Evolutionary conservation across 2,329 filamentous ascomycete genomes (phyloP).

Genomic region (Berkeleyomyces basicola): DNA sequence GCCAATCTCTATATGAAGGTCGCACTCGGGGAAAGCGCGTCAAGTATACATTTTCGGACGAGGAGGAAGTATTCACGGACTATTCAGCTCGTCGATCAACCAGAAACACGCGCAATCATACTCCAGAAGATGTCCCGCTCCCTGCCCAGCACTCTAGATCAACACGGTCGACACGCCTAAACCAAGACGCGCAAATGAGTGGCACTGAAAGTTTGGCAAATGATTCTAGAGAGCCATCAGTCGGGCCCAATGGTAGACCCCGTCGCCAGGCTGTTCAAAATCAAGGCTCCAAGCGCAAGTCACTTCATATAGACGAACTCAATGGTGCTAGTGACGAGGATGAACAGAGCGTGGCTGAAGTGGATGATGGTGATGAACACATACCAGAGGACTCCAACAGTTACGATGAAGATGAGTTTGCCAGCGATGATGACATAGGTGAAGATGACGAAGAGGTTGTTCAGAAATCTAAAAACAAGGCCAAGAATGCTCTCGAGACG

Average conservation of each 20-base stretch:
- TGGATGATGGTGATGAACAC: conserved; percentile 55
- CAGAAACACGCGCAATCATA: conserved; percentile 53
- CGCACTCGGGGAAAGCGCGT: conserved; percentile 90
- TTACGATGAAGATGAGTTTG: conserved; percentile 38
- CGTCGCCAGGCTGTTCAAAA: conserved; percentile 33
- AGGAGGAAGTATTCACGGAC: conserved; percentile 52
- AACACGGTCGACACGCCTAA: conserved; percentile 43
- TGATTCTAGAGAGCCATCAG: conserved; percentile 15
- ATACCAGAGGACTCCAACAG: conserved; percentile 40
- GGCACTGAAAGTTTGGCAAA: conserved; percentile 25
- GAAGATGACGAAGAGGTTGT: conserved; percentile 32
- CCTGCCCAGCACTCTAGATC: conserved; percentile 6
- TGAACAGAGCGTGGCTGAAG: conserved; percentile 51
- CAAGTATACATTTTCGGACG: conserved; percentile 90
- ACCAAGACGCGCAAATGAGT: conserved; percentile 39
- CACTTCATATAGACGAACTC: conserved; percentile 1
- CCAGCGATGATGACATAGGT: conserved; percentile 40
- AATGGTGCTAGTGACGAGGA: conserved; percentile 28
- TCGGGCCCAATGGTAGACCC: conserved; percentile 32
- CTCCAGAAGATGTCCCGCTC: conserved; percentile 2
- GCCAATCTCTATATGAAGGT: conserved; percentile 88
- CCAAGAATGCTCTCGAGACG: conserved; percentile 44
- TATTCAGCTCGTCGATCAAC: conserved; percentile 49
- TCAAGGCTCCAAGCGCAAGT: conserved; percentile 30
- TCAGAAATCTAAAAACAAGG: conserved; percentile 17